phyloP scores from a whole-genome alignment of 139 green algal genomes.

The Picochlorum costavermella region DNA sequence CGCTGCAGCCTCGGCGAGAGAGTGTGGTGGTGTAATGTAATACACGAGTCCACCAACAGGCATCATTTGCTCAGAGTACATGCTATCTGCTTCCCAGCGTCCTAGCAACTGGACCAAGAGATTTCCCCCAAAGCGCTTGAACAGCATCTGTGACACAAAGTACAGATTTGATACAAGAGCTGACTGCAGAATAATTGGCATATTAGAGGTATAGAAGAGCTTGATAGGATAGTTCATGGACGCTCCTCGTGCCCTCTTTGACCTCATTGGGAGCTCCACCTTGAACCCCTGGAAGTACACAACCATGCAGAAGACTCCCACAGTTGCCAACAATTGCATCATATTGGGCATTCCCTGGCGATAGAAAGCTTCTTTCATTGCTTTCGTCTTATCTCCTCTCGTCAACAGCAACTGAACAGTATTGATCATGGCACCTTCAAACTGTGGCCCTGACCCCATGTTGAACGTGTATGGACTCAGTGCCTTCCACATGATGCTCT shows the following conservation, averaged over 20 bases:
- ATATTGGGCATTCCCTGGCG: constrained; percentile 93
- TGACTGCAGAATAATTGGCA: constrained; percentile 99
- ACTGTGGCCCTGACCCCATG: constrained; percentile 80
- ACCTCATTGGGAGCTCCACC: constrained; percentile 93
- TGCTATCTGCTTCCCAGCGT: constrained; percentile 59
- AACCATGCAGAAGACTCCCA: constrained; percentile 94
- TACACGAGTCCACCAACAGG: constrained; percentile 96
- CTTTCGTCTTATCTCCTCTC: constrained; percentile 77
- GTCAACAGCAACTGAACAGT: constrained; percentile 96
- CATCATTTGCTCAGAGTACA: constrained; percentile 70
- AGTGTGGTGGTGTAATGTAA: constrained; percentile 91
- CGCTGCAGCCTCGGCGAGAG: constrained; percentile 72
- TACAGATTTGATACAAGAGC: constrained; percentile 99
- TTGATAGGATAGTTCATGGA: constrained; percentile 96
- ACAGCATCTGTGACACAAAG: constrained; percentile 99
- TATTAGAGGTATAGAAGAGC: constrained; percentile 99
- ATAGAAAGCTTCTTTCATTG: constrained; percentile 92
- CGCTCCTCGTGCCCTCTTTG: constrained; percentile 79
- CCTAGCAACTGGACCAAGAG: constrained; percentile 85
- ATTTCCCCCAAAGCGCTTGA: constrained; percentile 89
- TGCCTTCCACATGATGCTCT: constrained; percentile 99
- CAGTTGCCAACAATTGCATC: constrained; percentile 91
- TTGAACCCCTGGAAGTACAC: constrained; percentile 99
- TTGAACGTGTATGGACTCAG: constrained; percentile 44
- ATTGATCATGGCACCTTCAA: constrained; percentile 96